Percentiles rank a stretch among this genome's conserved stretches.
Evolutionary conservation across 2,329 filamentous ascomycete species (phyloP).

Genomic region (Paraphaeosphaeria sporulosa): DNA sequence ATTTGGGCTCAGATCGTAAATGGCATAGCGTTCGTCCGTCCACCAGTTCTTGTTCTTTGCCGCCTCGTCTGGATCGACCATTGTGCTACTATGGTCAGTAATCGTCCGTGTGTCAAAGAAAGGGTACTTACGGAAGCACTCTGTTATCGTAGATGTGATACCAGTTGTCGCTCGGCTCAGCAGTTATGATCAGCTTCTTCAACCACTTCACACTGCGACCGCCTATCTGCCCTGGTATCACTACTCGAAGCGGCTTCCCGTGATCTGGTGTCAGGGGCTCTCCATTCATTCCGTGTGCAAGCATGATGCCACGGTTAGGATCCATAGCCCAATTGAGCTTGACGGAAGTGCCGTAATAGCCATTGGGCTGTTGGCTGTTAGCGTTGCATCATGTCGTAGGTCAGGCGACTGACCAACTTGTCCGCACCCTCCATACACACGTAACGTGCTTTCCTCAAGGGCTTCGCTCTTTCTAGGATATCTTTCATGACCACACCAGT

Average conservation of each 20-base stretch:
- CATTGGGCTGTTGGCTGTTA: constrained; percentile 69
- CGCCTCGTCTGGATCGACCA: constrained; percentile 81
- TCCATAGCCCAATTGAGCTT: constrained; percentile 91
- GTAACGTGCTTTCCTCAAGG: constrained; percentile 75
- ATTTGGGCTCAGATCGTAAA: constrained; percentile 90
- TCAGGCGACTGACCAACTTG: constrained; percentile 62
- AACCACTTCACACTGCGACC: constrained; percentile 94
- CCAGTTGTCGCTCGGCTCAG: constrained; percentile 86
- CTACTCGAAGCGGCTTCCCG: constrained; percentile 80
- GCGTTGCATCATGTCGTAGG: not conserved
- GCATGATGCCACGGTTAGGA: constrained; percentile 80
- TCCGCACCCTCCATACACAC: constrained; percentile 93
- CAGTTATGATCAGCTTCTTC: constrained; percentile 79
- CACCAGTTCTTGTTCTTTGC: constrained; percentile 78
- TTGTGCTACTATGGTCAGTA: constrained; percentile 61
- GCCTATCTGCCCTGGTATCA: constrained; percentile 91
- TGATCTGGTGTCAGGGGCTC: constrained; percentile 82
- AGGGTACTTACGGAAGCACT: constrained; percentile 70
- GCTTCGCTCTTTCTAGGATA: constrained; percentile 72
- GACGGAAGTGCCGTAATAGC: constrained; percentile 85
- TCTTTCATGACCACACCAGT: constrained; percentile 81
- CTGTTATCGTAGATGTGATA: constrained; percentile 95
- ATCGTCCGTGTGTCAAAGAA: not conserved
- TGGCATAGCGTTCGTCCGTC: constrained; percentile 89
- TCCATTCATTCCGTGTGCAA: constrained; percentile 92